Base-by-base conservation (phyloP, 2,329 filamentous ascomycete species). In the Fusarium mexicanum region DNA sequence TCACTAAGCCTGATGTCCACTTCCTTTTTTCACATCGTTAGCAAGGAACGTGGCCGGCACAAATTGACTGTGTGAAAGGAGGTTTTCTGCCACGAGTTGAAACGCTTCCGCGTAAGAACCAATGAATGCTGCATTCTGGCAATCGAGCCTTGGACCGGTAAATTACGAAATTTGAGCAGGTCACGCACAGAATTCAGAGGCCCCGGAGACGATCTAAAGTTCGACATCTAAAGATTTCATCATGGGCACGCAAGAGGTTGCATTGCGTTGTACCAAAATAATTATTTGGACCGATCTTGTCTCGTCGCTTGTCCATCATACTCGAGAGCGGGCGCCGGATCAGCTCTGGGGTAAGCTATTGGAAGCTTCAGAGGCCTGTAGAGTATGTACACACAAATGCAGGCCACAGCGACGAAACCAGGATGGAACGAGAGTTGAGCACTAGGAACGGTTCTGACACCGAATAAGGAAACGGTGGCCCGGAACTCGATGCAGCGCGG, bases 161-260 rank as follows among this genome's bases (percentile, higher is more conserved):
- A 43, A 37, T 46, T 46, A 40, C 50, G 33, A 50, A 51, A 51
- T 38, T 24, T 8, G 20, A 69, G n/a, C 22, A 41, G 35, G 69
- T 63, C 61, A 67, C n/a, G 7, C 31, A 48, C 18, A 37, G 55
- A 59, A 37, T 48, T 48, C 62, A 46, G 51, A 40, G 18, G 22
- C 44, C 61, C 64, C 51, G 53, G 57, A 66, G 33, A 43, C 43
- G 43, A 44, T 50, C 31, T 46, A 44, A n/a, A 31, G 14, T 46
- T 41, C 44, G 43, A 16, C 22, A 37, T 75, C 81, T 85, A 83
- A 81, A 84, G 77, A 82, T 84, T 77, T 81, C 80, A 81, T 82
- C n/a, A 64, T 64, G 83, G 72, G 67, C 68, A 68, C 73, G 22
- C 61, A 69, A 53, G 61, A 64, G 48, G 58, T 47, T 53, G 61